Evolutionary conservation across 176 grass and related monocot species (phyloP).

Genomic region (Pontederia crassipes): DNA sequence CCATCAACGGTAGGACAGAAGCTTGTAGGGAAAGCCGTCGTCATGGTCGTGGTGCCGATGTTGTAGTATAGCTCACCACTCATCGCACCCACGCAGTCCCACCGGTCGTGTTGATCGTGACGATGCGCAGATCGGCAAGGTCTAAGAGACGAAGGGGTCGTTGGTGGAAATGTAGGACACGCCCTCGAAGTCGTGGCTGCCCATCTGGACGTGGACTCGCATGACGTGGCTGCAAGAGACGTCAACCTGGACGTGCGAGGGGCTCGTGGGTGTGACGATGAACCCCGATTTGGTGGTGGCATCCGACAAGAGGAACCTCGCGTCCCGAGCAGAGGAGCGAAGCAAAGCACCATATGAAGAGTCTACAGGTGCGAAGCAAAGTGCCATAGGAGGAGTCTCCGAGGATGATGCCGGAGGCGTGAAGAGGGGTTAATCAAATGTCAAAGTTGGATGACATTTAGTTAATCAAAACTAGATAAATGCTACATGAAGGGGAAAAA

Average conservation of each 20-base stretch:
- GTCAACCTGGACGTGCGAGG: neutral
- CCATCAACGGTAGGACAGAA: neutral
- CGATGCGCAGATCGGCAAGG: neutral
- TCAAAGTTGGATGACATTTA: no score
- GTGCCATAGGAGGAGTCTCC: neutral
- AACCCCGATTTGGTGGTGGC: neutral
- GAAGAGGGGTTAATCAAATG: no score
- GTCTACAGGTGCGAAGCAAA: no score
- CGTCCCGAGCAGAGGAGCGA: slow-evolving; percentile 2
- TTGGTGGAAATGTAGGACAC: neutral
- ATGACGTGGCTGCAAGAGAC: slow-evolving; percentile 1
- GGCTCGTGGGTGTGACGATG: neutral
- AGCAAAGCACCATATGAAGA: neutral
- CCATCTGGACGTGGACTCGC: neutral
- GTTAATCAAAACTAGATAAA: no score
- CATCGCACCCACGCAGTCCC: neutral
- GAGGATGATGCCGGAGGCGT: no score
- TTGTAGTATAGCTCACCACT: neutral
- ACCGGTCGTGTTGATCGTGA: neutral
- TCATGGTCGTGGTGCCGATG: neutral
- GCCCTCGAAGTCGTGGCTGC: slow-evolving; percentile 2
- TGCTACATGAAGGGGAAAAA: no score
- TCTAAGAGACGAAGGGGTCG: neutral
- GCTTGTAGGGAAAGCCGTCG: neutral
- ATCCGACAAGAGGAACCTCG: neutral